phyloP scores from a whole-genome alignment of 2,329 filamentous ascomycete genomes.

The Tolypocladium pustulatum region DNA sequence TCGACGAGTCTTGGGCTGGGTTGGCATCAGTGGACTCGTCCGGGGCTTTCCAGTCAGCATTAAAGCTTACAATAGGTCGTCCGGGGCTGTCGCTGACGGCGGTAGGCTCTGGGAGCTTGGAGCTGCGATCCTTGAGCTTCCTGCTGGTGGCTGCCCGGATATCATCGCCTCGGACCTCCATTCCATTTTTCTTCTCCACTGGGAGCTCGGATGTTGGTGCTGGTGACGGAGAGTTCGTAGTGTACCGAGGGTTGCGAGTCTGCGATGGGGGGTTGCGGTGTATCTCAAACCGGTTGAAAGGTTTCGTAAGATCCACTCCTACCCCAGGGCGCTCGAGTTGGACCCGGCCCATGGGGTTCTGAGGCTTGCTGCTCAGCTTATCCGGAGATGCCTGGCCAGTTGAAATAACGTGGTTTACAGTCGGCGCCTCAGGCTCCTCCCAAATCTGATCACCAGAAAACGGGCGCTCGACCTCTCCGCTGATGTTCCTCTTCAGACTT shows the following conservation, averaged over 20 bases:
- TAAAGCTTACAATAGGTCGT: conserved; percentile 95
- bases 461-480: conserved; percentile 53
- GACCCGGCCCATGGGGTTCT: conserved; percentile 19
- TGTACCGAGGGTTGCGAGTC: conserved; percentile 73
- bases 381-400: conserved; percentile 20
- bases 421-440: conserved; percentile 61
- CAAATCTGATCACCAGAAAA: conserved; percentile 77
- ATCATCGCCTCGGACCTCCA: conserved; percentile 78
- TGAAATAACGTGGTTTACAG: conserved; percentile 1
- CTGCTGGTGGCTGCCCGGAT: conserved; percentile 87
- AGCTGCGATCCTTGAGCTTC: conserved; percentile 74
- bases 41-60: conserved; percentile 68
- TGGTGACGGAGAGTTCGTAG: conserved; percentile 44
- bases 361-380: conserved; percentile 21
- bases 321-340: conserved; percentile 31
- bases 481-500: conserved; percentile 59
- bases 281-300: conserved; percentile 55
- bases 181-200: conserved; percentile 59
- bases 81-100: conserved; percentile 84
- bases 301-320: conserved; percentile 22
- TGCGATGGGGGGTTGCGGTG: conserved; percentile 76
- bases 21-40: conserved; percentile 61
- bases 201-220: conserved; percentile 23
- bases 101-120: conserved; percentile 77
- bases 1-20: conserved; percentile 21